These are phyloP conservation scores for Phaffia australis DNA, from an alignment of 768 basidiomycete genomes.

Conservation along the genomic window DNA sequence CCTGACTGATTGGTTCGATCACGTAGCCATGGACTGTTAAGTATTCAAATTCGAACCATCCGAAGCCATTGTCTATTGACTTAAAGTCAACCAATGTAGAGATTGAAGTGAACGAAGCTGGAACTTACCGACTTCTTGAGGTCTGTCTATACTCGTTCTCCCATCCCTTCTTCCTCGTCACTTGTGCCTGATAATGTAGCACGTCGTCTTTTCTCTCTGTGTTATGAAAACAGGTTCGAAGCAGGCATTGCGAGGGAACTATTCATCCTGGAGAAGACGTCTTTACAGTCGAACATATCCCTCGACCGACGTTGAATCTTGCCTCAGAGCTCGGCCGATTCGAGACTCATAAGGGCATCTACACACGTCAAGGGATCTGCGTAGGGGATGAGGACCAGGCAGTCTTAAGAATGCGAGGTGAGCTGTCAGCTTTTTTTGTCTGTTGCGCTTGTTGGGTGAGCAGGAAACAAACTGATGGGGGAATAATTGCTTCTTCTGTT, in stretches of 20 bases:
- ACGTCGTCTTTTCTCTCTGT: slow-evolving; percentile 1
- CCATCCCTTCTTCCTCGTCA: slow-evolving; percentile 19
- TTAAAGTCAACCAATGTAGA: slow-evolving; percentile 58
- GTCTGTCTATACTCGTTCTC: slow-evolving; percentile 40
- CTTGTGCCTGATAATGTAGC: not conserved
- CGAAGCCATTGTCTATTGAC: slow-evolving; percentile 43
- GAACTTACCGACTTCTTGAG: slow-evolving; percentile 60
- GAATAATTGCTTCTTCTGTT: not conserved
- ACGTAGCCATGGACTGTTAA: slow-evolving; percentile 74
- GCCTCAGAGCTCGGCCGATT: slow-evolving; percentile 35
- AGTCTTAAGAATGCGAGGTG: slow-evolving; percentile 70
- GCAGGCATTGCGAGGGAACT: slow-evolving; percentile 73
- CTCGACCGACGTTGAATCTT: slow-evolving; percentile 62
- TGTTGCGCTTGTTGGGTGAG: not conserved
- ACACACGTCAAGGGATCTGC: slow-evolving; percentile 56
- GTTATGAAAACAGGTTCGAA: slow-evolving; percentile 51
- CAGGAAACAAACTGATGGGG: not conserved
- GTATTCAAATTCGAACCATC: slow-evolving; percentile 48
- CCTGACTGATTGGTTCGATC: slow-evolving; percentile 7
- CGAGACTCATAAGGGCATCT: slow-evolving; percentile 1
- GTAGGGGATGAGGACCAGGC: slow-evolving; percentile 71
- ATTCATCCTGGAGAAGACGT: slow-evolving; percentile 51
- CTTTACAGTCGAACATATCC: slow-evolving; percentile 68
- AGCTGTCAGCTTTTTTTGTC: slow-evolving; percentile 25
- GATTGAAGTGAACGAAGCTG: slow-evolving; percentile 61